Conservation (phyloP, 768 basidiomycete species). For the Phaffia australis region DNA sequence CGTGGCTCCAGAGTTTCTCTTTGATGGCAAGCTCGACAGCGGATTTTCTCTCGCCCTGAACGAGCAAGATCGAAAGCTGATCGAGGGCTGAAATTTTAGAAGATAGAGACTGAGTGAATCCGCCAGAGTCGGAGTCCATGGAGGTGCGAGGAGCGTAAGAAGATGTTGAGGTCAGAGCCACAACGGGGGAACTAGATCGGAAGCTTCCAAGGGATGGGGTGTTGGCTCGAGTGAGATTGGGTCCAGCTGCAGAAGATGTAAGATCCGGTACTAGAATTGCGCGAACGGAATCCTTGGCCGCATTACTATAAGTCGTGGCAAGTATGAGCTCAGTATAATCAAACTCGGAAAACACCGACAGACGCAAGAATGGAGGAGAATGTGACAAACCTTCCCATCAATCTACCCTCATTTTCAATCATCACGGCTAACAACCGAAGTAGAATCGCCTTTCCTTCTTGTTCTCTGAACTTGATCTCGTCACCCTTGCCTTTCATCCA, state of each 20-base stretch:
- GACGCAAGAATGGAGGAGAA: not conserved
- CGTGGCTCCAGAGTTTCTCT: constrained; percentile 86
- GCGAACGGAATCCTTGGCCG: constrained; percentile 64
- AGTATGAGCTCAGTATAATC: not conserved
- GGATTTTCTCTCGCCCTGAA: constrained; percentile 71
- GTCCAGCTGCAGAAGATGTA: no score
- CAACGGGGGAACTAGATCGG: not conserved
- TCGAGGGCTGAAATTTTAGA: constrained; percentile 56
- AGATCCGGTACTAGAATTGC: constrained; percentile 19
- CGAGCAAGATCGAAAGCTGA: constrained; percentile 64
- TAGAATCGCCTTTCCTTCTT: constrained; percentile 66
- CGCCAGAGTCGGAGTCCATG: constrained; percentile 10
- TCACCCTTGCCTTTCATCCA: constrained; percentile 48
- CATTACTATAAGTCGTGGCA: constrained; percentile 41
- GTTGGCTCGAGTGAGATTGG: not conserved
- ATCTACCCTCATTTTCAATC: constrained; percentile 77
- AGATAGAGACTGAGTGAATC: constrained; percentile 37
- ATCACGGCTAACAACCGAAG: constrained; percentile 64
- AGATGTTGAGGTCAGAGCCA: constrained; percentile 1
- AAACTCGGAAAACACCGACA: not conserved
- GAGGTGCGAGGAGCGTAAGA: not conserved
- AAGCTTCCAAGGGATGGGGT: not conserved
- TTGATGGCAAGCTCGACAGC: constrained; percentile 83
- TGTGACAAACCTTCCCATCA: constrained; percentile 66
- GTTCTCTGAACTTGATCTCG: constrained; percentile 46